Percentiles rank a stretch among this genome's conserved stretches.
These are phyloP conservation scores for Chlorociboria aeruginascens DNA, from an alignment of 495 filamentous ascomycete genomes.

Conservation along the genomic window DNA sequence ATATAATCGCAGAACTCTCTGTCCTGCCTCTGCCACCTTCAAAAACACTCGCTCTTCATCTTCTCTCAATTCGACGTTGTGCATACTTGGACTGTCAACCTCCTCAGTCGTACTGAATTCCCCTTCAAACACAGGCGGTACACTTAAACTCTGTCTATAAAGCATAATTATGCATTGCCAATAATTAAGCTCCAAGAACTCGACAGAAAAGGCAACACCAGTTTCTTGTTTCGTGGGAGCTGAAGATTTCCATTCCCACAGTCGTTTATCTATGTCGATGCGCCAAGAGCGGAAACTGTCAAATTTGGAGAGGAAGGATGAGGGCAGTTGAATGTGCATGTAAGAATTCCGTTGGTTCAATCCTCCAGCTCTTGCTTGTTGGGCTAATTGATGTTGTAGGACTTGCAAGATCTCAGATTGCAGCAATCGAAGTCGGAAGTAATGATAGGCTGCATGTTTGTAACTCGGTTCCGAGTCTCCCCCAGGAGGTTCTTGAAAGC, in stretches of 20 bases:
- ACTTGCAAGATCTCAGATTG: slow-evolving; percentile 96
- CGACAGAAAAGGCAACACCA: slow-evolving; percentile 72
- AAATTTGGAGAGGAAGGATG: slow-evolving; percentile 75
- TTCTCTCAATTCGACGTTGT: slow-evolving; percentile 48
- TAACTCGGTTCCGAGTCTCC: slow-evolving; percentile 52
- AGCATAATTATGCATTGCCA: slow-evolving; percentile 98
- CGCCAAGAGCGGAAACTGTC: slow-evolving; percentile 82
- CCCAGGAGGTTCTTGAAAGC: slow-evolving; percentile 45
- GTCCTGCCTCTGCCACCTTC: slow-evolving; percentile 88
- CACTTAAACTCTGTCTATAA: slow-evolving; percentile 80
- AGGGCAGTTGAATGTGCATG: slow-evolving; percentile 67
- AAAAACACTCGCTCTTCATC: slow-evolving; percentile 86
- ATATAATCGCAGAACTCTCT: slow-evolving; percentile 84
- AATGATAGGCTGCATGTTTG: slow-evolving; percentile 82
- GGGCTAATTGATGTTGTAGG: slow-evolving; percentile 76
- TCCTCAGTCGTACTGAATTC: slow-evolving; percentile 63
- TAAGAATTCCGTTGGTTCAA: slow-evolving; percentile 52
- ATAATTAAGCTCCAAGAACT: slow-evolving; percentile 89
- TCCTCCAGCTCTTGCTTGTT: slow-evolving; percentile 42
- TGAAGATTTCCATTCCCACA: slow-evolving; percentile 78
- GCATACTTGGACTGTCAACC: slow-evolving; percentile 44
- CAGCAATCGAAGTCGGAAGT: slow-evolving; percentile 80
- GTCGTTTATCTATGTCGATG: slow-evolving; percentile 68
- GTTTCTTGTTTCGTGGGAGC: slow-evolving; percentile 67
- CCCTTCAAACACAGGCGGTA: slow-evolving; percentile 71